A percentile compares a stretch with the other conserved stretches of the same genome.
Conservation (phyloP, 202 grass and related monocot species). For the Digitaria exilis region DNA sequence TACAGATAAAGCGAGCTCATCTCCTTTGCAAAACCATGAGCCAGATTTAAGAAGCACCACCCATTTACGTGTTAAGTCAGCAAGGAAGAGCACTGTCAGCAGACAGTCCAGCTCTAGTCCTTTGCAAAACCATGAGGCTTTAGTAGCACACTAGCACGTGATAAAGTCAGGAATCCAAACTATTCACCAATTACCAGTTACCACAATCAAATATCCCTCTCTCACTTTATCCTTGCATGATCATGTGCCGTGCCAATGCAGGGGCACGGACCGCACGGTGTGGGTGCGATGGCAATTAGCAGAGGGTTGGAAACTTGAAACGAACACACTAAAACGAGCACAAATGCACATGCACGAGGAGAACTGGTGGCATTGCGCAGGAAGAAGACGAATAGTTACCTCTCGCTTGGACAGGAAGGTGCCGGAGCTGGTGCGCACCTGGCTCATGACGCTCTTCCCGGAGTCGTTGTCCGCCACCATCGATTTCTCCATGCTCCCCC, state of each 20-base stretch:
- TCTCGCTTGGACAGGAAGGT: slow-evolving; percentile 62
- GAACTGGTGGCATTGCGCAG: background rate
- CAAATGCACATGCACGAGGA: background rate
- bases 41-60: background rate
- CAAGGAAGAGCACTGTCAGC: background rate
- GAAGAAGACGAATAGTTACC: slow-evolving; percentile 36
- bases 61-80: background rate
- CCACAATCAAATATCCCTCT: background rate
- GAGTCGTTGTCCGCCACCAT: slow-evolving; percentile 68
- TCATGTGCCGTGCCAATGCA: background rate
- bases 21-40: background rate
- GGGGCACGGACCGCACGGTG: too few species aligned
- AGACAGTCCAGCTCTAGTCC: background rate
- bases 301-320: background rate
- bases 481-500: slow-evolving; percentile 57
- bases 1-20: background rate
- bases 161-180: background rate
- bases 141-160: too few species aligned
- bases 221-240: background rate
- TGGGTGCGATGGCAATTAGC: background rate
- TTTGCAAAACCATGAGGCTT: background rate
- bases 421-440: slow-evolving; percentile 77
- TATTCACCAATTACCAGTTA: background rate
- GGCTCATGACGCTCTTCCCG: slow-evolving; percentile 58
- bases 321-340: background rate